These are phyloP conservation scores for Coemansia sp. DNA, from an alignment of 192 early-diverging fungal genomes.

Conservation along the genomic window DNA sequence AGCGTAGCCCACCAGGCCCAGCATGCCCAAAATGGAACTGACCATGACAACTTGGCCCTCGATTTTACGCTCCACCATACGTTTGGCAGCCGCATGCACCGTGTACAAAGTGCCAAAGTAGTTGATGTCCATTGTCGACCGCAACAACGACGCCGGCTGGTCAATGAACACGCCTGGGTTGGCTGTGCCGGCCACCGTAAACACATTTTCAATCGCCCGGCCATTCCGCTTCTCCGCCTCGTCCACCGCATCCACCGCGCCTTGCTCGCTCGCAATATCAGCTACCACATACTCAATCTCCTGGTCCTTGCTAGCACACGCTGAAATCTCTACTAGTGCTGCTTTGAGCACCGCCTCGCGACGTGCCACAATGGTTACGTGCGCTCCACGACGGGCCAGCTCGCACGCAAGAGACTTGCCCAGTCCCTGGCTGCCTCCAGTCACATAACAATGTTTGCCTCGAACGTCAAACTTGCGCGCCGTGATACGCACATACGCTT, in stretches of 20 bases:
- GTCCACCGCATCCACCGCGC: conserved; percentile 58
- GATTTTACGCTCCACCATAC: conserved; percentile 59
- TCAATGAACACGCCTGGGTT: conserved; percentile 70
- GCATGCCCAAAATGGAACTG: conserved; percentile 65
- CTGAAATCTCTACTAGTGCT: conserved; percentile 62
- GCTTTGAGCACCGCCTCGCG: conserved; percentile 45
- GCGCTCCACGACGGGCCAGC: conserved; percentile 65
- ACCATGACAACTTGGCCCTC: conserved; percentile 70
- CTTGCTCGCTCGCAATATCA: conserved; percentile 60
- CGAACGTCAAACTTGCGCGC: conserved; percentile 42
- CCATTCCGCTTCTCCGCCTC: conserved; percentile 58
- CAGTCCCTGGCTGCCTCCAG: conserved; percentile 74
- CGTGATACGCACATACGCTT: conserved; percentile 19
- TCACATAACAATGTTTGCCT: conserved; percentile 69
- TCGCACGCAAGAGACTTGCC: conserved; percentile 65
- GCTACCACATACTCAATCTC: conserved; percentile 59
- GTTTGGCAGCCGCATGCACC: conserved; percentile 63
- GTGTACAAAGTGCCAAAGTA: conserved; percentile 67
- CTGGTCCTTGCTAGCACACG: conserved; percentile 30
- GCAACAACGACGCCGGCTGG: conserved; percentile 58
- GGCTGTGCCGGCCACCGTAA: conserved; percentile 37
- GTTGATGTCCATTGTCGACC: conserved; percentile 62
- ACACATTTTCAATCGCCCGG: conserved; percentile 56
- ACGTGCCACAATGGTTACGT: conserved; percentile 68
- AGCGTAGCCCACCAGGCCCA: conserved; percentile 69